Base-by-base conservation (phyloP, 75 land plant genomes). In the Pinus albicaulis region DNA sequence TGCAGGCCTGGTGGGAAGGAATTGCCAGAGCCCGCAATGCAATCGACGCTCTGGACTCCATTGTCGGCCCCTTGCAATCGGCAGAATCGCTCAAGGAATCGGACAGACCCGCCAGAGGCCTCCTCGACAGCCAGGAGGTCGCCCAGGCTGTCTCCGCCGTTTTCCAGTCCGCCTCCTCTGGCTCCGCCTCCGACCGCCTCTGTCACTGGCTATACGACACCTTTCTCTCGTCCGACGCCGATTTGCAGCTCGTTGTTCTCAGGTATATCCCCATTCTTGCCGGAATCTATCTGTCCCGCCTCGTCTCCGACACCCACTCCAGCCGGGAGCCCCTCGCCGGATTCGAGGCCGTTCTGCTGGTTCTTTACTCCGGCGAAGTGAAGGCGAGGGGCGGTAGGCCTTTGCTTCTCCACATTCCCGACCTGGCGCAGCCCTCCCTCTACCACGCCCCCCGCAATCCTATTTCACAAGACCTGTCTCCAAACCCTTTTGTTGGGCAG, bases 121-220 rank as follows among this genome's bases (percentile, higher is more conserved):
- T 98, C 82, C 91, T 98, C 66, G 72, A 77, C 24, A 87, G 90
- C 70, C 80, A 73, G 57, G 79, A 68, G 38, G 92, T 89, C 31
- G 92, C 88, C 60, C 28, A 75, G 31, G 82, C 84, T 59, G 20
- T 93, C 61, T 82, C 87, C 74, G 41, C 84, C 77, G 72, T 80
- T 55, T 83, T 93, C 66, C 75, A 84, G 55, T 15, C 82, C 31
- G 79, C 96, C 36, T 13, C 64, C 28, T 87, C 99, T 22, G 99
- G 99, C 17, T 87, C 91, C 71, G 92, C 92, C 76, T 81, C 86
- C 60, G 98, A 98, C 48, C 86, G 87, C 41, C 90, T 98, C 73
- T 98, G 99, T 76, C 98, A 87, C 17, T 98, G 99, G 99, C 86
- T 98, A 61, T 98, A 93, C 79, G 99, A 98, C 15, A 93, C 99